These are phyloP conservation scores for Wallacemonas sp. DNA, from an alignment of 208 protist species.

Conservation along the genomic window DNA sequence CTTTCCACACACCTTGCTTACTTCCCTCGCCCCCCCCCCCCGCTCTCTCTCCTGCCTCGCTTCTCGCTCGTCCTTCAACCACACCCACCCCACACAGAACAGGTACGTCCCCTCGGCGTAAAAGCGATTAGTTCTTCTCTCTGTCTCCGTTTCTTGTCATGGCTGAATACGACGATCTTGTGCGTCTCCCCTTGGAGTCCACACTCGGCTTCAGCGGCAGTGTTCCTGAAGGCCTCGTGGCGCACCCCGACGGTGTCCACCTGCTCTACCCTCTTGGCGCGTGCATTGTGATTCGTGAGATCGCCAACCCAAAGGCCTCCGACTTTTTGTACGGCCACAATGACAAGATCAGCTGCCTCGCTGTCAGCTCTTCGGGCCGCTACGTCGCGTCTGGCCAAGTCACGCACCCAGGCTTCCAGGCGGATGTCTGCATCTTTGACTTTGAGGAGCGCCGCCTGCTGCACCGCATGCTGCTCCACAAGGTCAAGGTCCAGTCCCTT, in stretches of 20 bases:
- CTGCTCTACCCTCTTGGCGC: conserved; percentile 93
- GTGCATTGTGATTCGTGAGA: conserved; percentile 91
- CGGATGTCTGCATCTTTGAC: conserved; percentile 94
- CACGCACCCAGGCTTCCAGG: conserved; percentile 95
- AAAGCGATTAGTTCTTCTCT: conserved; percentile 6
- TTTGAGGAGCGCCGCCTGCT: conserved; percentile 84
- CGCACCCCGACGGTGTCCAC: conserved; percentile 90
- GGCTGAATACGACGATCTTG: conserved; percentile 62
- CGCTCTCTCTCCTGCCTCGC: too few relatives aligned
- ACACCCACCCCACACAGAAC: too few relatives aligned
- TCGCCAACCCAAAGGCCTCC: conserved; percentile 67
- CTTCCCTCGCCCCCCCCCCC: too few relatives aligned
- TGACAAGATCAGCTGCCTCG: conserved; percentile 93
- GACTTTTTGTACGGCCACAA: conserved; percentile 95
- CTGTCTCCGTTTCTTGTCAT: conserved; percentile 17
- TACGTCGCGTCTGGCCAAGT: conserved; percentile 95
- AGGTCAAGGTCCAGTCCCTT: conserved; percentile 93
- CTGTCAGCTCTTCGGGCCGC: conserved; percentile 86
- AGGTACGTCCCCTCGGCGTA: too few relatives aligned
- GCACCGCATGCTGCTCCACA: conserved; percentile 94
- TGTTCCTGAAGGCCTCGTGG: conserved; percentile 79
- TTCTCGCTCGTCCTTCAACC: too few relatives aligned
- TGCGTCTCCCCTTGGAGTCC: conserved; percentile 75
- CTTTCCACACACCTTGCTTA: too few relatives aligned
- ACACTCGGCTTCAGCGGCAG: conserved; percentile 87